Percentiles rank a stretch among this genome's conserved stretches.
Evolutionary conservation across 139 green algal species (phyloP).

Genomic region (Tetraselmis chui): DNA sequence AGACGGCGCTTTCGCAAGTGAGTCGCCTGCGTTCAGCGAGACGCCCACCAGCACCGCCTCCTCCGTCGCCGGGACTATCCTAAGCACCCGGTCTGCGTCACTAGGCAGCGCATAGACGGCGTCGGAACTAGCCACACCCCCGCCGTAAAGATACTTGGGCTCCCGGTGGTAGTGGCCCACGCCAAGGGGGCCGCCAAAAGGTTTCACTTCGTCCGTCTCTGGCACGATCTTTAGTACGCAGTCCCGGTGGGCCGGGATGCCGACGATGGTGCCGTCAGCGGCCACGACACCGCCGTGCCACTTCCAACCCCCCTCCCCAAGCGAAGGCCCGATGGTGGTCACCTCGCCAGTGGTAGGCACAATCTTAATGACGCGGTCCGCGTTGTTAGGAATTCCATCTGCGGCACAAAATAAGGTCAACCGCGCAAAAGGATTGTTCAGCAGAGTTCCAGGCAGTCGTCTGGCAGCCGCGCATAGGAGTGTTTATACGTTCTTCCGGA

Average conservation of each 20-base stretch:
- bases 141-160: not conserved
- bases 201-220: not conserved
- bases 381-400: conserved; percentile 13
- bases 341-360: not conserved
- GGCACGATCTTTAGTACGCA: conserved; percentile 13
- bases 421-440: too few relatives aligned
- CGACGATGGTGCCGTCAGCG: conserved; percentile 7
- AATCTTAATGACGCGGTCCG: conserved; percentile 16
- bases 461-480: too few relatives aligned
- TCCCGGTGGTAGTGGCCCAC: not conserved
- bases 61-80: not conserved
- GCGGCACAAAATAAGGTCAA: too few relatives aligned
- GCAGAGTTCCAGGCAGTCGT: too few relatives aligned
- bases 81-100: not conserved
- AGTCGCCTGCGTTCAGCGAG: not conserved
- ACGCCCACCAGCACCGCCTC: not conserved
- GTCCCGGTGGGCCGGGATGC: conserved; percentile 10
- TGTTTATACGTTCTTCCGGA: too few relatives aligned
- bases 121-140: not conserved
- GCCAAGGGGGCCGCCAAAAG: conserved; percentile 1
- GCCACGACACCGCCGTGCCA: conserved; percentile 14
- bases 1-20: too few relatives aligned
- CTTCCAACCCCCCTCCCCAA: conserved; percentile 11
- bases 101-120: not conserved
- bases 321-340: not conserved